Evolutionary conservation across 2,329 filamentous ascomycete species (phyloP).

Genomic region (Polychaeton citri): DNA sequence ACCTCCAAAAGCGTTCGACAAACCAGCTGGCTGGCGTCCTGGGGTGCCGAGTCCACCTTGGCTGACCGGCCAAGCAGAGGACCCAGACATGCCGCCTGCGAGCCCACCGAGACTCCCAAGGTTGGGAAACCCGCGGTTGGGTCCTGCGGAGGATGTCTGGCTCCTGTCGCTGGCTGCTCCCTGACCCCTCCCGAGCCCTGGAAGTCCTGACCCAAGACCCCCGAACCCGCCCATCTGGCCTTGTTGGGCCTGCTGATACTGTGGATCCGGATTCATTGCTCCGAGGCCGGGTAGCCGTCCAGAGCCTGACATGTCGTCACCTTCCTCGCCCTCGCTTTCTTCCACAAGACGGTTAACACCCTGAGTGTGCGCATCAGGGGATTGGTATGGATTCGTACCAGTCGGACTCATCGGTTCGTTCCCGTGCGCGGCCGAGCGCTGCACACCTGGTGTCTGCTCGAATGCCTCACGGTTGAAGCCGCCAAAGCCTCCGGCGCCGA

Average conservation of each 20-base stretch:
- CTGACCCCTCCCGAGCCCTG: conserved; percentile 29
- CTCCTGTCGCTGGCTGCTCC: conserved; percentile 72
- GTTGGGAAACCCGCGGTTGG: conserved; percentile 54
- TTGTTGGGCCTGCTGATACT: conserved; percentile 5
- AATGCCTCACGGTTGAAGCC: conserved; percentile 40
- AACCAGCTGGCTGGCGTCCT: conserved; percentile 40
- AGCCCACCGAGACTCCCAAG: conserved; percentile 39
- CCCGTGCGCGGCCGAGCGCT: conserved; percentile 27
- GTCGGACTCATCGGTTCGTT: conserved; percentile 75
- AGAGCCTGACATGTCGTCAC: conserved; percentile 1
- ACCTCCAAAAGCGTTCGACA: conserved; percentile 40
- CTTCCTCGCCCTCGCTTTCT: conserved; percentile 11
- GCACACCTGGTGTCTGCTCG: conserved; percentile 37
- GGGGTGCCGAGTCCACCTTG: conserved; percentile 67
- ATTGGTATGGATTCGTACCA: conserved; percentile 92
- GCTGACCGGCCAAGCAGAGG: conserved; percentile 45
- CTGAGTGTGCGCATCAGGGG: conserved; percentile 55
- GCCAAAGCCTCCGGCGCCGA: conserved; percentile 8
- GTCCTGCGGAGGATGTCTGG: conserved; percentile 78
- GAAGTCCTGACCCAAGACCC: conserved; percentile 15
- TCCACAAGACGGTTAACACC: conserved; percentile 45
- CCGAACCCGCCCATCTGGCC: conserved; percentile 17
- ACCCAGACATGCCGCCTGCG: conserved; percentile 39
- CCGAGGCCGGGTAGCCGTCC: conserved; percentile 17
- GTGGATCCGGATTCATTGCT: conserved; percentile 7